Evolutionary conservation across 2,329 filamentous ascomycete genomes (phyloP).

Genomic region (Aspergillus thermomutatus): DNA sequence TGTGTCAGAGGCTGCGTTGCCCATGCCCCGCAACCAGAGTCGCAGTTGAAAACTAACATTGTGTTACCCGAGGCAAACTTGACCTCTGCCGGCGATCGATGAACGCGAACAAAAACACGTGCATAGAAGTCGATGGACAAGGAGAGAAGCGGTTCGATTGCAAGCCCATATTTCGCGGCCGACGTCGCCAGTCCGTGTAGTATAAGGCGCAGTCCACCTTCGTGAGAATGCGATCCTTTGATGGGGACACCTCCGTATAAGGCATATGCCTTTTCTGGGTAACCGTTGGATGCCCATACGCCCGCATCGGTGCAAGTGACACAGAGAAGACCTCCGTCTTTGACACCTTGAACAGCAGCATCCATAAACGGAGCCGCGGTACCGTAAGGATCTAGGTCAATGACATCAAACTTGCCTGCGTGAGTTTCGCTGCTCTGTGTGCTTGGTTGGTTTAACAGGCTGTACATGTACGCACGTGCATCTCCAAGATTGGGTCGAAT

Average conservation of each 20-base stretch:
- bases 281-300: constrained; percentile 91
- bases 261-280: constrained; percentile 88
- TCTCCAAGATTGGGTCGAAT: constrained; percentile 75
- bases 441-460: constrained; percentile 49
- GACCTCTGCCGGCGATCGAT: constrained; percentile 75
- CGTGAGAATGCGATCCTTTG: constrained; percentile 82
- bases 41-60: constrained; percentile 91
- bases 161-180: constrained; percentile 79
- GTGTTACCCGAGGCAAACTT: constrained; percentile 89
- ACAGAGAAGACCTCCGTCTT: constrained; percentile 85
- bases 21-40: constrained; percentile 88
- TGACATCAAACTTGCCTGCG: constrained; percentile 74
- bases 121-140: constrained; percentile 96
- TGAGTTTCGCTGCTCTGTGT: constrained; percentile 36
- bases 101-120: constrained; percentile 80
- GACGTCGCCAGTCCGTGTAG: constrained; percentile 75
- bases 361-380: constrained; percentile 92
- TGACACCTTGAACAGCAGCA: constrained; percentile 78
- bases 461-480: constrained; percentile 89
- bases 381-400: constrained; percentile 95
- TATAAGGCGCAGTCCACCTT: constrained; percentile 83
- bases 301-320: constrained; percentile 96
- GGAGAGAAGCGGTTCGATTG: constrained; percentile 86
- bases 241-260: constrained; percentile 88
- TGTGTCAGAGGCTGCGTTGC: constrained; percentile 73